Evolutionary conservation across 2,329 filamentous ascomycete genomes (phyloP).

Genomic region (Bipolaris bicolor): DNA sequence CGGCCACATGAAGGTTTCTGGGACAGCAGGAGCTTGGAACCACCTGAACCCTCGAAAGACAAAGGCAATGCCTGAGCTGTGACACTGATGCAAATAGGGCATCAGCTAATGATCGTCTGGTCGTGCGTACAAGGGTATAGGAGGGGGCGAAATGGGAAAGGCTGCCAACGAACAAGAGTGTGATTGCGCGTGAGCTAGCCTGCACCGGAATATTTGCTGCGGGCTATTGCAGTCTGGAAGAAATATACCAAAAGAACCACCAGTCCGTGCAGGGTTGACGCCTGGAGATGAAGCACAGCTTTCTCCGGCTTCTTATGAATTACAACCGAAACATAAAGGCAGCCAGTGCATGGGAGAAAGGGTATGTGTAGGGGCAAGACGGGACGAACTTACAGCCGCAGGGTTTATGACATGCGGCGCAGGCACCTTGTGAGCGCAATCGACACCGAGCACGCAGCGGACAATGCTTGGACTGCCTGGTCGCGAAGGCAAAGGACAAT

Average conservation of each 20-base stretch:
- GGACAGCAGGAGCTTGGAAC: constrained; percentile 39
- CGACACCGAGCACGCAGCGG: constrained; percentile 34
- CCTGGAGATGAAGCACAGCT: constrained; percentile 46
- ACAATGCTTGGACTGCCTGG: constrained; percentile 27
- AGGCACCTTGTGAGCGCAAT: constrained; percentile 34
- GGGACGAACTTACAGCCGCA: constrained; percentile 41
- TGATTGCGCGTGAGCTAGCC: constrained; percentile 43
- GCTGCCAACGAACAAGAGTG: constrained; percentile 38
- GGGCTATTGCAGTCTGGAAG: constrained; percentile 44
- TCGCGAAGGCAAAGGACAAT: constrained; percentile 36
- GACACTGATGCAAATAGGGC: constrained; percentile 41
- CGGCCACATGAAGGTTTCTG: constrained; percentile 42
- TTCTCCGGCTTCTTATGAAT: constrained; percentile 42
- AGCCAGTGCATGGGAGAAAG: constrained; percentile 34
- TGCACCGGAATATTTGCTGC: constrained; percentile 41
- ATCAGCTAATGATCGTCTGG: constrained; percentile 40
- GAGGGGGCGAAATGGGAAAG: constrained; percentile 27
- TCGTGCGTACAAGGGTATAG: constrained; percentile 42
- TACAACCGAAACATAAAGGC: constrained; percentile 40
- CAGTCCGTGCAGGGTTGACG: constrained; percentile 50
- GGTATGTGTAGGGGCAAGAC: constrained; percentile 28
- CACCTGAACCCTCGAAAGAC: constrained; percentile 30
- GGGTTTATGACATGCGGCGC: constrained; percentile 38
- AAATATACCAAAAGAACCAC: constrained; percentile 42
- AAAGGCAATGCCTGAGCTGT: constrained; percentile 34